phyloP scores from a whole-genome alignment of 2,329 filamentous ascomycete species.

The Penicillium hesseltinei region DNA sequence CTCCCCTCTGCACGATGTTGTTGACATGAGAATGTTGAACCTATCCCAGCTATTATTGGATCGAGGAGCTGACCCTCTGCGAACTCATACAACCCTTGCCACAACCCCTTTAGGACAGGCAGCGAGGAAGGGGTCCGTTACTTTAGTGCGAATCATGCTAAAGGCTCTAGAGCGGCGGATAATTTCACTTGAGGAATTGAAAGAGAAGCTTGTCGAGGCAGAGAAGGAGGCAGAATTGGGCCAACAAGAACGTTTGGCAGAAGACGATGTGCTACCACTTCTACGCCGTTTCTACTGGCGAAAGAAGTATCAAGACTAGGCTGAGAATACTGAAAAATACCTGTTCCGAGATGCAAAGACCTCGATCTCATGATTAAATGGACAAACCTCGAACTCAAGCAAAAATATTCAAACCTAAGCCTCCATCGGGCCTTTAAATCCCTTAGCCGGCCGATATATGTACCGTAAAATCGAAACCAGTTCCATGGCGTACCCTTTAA shows the following conservation, averaged over 20 bases:
- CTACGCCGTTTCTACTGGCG: background rate
- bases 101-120: background rate
- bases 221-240: background rate
- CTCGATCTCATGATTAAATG: too few relatives aligned
- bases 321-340: background rate
- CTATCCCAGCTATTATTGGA: background rate
- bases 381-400: too few relatives aligned
- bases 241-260: background rate
- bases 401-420: too few relatives aligned
- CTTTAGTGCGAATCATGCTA: background rate
- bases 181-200: background rate
- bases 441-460: too few relatives aligned
- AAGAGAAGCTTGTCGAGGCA: background rate
- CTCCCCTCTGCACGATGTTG: background rate
- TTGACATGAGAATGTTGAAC: background rate
- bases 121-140: background rate
- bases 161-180: background rate
- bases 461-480: too few relatives aligned
- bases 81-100: background rate
- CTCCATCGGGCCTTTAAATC: too few relatives aligned
- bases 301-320: background rate
- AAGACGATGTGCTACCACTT: background rate
- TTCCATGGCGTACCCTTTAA: too few relatives aligned
- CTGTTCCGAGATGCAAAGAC: background rate
- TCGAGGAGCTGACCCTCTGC: background rate